Percentiles rank a stretch among this genome's conserved stretches.
Evolutionary conservation across 2,329 filamentous ascomycete genomes (phyloP).

Genomic region (Colletotrichum sidae): DNA sequence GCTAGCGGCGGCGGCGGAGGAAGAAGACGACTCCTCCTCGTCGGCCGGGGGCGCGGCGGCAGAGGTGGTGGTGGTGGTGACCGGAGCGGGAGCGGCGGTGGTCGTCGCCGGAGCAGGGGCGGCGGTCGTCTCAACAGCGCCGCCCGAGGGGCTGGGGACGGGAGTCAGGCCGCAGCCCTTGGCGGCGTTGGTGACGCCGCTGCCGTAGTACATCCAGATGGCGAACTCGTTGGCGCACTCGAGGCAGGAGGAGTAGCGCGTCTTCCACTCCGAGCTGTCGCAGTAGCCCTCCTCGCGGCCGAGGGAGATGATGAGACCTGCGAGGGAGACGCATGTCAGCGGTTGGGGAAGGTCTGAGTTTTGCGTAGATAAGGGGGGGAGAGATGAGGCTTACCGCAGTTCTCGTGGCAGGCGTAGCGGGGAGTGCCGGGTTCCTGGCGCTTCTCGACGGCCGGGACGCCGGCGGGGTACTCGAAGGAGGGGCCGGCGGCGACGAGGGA

Average conservation of each 20-base stretch:
- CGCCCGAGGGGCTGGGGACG: slow-evolving; percentile 29
- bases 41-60: slow-evolving; percentile 1
- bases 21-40: not conserved
- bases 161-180: slow-evolving; percentile 27
- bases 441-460: slow-evolving; percentile 44
- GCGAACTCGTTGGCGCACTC: slow-evolving; percentile 55
- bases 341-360: not conserved
- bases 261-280: slow-evolving; percentile 51
- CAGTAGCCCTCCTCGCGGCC: slow-evolving; percentile 50
- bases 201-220: slow-evolving; percentile 59
- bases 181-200: slow-evolving; percentile 47
- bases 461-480: slow-evolving; percentile 30
- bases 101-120: slow-evolving; percentile 15
- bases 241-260: slow-evolving; percentile 55
- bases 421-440: slow-evolving; percentile 59
- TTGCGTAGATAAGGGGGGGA: not conserved
- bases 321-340: not conserved
- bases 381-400: slow-evolving; percentile 53
- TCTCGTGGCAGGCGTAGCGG: slow-evolving; percentile 57
- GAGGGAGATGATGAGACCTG: slow-evolving; percentile 46
- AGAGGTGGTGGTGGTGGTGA: not conserved
- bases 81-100: not conserved
- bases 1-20: not conserved
- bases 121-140: slow-evolving; percentile 10
- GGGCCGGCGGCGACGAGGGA: slow-evolving; percentile 27